Evolutionary conservation across 805 yeast species (phyloP).

Genomic region (Brettanomyces custersianus): DNA sequence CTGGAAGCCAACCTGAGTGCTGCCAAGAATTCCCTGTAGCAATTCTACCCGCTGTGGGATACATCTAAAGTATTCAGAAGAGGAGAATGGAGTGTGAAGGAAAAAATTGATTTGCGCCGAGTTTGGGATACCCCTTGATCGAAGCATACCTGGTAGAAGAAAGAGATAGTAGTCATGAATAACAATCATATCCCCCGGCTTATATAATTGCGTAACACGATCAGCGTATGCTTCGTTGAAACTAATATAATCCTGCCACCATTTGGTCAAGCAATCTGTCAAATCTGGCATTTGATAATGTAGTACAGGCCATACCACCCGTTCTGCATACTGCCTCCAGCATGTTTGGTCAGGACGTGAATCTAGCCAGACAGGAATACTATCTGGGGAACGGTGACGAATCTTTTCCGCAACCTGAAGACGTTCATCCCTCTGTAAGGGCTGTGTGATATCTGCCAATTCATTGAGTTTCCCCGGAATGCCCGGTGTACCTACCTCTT

Average conservation of each 20-base stretch:
- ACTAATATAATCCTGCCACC: conserved; percentile 83
- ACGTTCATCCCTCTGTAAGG: conserved; percentile 45
- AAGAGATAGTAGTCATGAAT: conserved; percentile 84
- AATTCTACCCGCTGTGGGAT: conserved; percentile 74
- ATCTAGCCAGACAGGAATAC: conserved; percentile 72
- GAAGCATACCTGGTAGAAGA: conserved; percentile 71
- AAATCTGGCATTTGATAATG: conserved; percentile 83
- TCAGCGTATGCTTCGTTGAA: conserved; percentile 88
- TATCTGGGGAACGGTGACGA: conserved; percentile 12
- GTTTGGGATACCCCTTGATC: conserved; percentile 68
- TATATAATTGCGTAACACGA: conserved; percentile 60
- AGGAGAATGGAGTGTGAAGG: conserved; percentile 89
- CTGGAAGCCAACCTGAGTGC: conserved; percentile 82
- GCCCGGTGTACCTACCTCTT: conserved; percentile 17
- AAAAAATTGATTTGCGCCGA: conserved; percentile 71
- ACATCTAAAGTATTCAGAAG: conserved; percentile 88
- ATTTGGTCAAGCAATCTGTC: conserved; percentile 60
- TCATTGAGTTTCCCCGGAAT: conserved; percentile 20
- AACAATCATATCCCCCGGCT: conserved; percentile 89
- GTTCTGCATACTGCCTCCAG: conserved; percentile 89
- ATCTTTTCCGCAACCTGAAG: conserved; percentile 41
- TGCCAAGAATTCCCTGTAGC: conserved; percentile 86
- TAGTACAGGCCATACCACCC: conserved; percentile 87
- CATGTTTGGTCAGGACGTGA: conserved; percentile 69
- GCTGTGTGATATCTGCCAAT: conserved; percentile 54